A percentile compares a stretch with the other conserved stretches of the same genome.
Evolutionary conservation across 805 yeast species (phyloP).

Genomic region (Candida arabinofermentans): DNA sequence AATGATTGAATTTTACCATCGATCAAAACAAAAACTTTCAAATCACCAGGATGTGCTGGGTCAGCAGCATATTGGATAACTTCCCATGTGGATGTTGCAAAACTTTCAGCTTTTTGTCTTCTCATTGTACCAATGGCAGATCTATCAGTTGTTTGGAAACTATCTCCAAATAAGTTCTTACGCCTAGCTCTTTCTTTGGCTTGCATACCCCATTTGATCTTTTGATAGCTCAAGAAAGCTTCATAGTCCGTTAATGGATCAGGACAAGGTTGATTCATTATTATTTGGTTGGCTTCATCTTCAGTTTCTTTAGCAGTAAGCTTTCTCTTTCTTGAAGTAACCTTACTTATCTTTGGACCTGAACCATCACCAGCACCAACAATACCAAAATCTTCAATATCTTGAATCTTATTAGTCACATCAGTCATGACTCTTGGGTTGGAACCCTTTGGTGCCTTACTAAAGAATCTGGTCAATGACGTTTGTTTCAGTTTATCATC

Average conservation of each 20-base stretch:
- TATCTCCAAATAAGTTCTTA: conserved; percentile 71
- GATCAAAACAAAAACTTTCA: conserved; percentile 67
- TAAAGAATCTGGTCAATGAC: conserved; percentile 55
- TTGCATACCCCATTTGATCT: conserved; percentile 84
- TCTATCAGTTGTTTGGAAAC: conserved; percentile 41
- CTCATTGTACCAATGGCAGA: conserved; percentile 66
- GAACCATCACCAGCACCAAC: conserved; percentile 23
- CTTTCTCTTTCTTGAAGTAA: conserved; percentile 44
- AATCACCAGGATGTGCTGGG: conserved; percentile 59
- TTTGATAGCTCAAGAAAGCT: conserved; percentile 69
- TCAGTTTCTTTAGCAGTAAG: conserved; percentile 33
- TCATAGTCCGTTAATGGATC: conserved; percentile 62
- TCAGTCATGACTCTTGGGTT: conserved; percentile 31
- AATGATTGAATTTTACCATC: conserved; percentile 72
- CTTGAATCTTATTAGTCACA: conserved; percentile 42
- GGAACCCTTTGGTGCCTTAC: conserved; percentile 35
- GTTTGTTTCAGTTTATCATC: conserved; percentile 73
- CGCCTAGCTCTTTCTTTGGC: conserved; percentile 69
- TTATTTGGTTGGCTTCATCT: conserved; percentile 41
- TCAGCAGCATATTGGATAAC: conserved; percentile 65
- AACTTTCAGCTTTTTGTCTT: conserved; percentile 72
- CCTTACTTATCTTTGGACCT: conserved; percentile 41
- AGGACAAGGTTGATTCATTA: conserved; percentile 56
- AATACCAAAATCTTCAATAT: conserved; percentile 70
- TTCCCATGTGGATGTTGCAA: conserved; percentile 82